Percentiles rank a stretch among this genome's conserved stretches.
Conservation (phyloP, 2,329 filamentous ascomycete species). For the Trichoderma sp. region DNA sequence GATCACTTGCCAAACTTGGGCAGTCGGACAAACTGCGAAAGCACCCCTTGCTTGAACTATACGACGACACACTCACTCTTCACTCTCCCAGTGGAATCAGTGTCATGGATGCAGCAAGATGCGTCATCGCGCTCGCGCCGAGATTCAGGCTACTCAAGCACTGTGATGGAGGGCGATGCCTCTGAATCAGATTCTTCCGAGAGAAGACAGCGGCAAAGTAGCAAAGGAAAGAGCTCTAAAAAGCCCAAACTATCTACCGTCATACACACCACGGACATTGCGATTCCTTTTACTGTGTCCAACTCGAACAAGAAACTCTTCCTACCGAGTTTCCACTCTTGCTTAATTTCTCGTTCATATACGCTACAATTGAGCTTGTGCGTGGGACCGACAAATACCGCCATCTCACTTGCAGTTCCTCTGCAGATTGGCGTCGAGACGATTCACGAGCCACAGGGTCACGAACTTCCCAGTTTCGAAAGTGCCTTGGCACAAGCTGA, state of each 20-base stretch:
- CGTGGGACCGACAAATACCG: constrained; percentile 42
- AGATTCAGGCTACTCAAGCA: constrained; percentile 54
- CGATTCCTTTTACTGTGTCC: constrained; percentile 50
- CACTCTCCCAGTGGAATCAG: constrained; percentile 34
- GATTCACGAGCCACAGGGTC: constrained; percentile 32
- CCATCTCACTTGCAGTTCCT: constrained; percentile 47
- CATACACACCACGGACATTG: constrained; percentile 43
- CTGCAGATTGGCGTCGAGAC: constrained; percentile 51
- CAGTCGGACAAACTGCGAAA: constrained; percentile 40
- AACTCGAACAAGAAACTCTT: constrained; percentile 49
- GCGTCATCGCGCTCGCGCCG: constrained; percentile 40
- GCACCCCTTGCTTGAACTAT: constrained; percentile 47
- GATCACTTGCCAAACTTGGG: constrained; percentile 51
- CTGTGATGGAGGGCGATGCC: constrained; percentile 36
- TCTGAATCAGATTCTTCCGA: constrained; percentile 36
- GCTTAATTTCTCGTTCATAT: constrained; percentile 56
- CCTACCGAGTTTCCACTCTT: constrained; percentile 58
- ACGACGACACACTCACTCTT: constrained; percentile 44
- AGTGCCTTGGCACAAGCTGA: constrained; percentile 42
- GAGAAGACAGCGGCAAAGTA: constrained; percentile 20
- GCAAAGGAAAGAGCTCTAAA: constrained; percentile 27
- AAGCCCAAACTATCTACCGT: constrained; percentile 30
- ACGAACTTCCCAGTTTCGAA: constrained; percentile 50
- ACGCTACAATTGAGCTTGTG: constrained; percentile 48
- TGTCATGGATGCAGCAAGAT: constrained; percentile 43